Evolutionary conservation across 441 rosid genomes (phyloP).

Genomic region (Adansonia gregorii): DNA sequence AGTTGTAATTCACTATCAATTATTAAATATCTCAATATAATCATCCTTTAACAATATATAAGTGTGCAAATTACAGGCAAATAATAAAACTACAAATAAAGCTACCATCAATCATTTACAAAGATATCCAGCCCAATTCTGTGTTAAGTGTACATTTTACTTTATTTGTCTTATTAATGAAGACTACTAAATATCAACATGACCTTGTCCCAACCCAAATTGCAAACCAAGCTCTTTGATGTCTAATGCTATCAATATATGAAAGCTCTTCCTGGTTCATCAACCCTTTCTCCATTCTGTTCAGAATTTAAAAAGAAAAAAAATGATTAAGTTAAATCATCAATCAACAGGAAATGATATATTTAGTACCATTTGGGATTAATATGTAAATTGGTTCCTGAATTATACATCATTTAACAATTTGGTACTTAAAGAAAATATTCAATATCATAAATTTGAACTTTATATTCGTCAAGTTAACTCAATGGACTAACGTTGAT

Average conservation of each 20-base stretch:
- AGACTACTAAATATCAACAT: not conserved
- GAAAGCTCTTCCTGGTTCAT: not conserved
- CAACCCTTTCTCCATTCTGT: slow-evolving; percentile 12
- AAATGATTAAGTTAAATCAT: not conserved
- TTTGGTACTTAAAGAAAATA: too few species aligned
- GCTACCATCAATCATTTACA: slow-evolving; percentile 15
- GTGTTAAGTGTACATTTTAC: not conserved
- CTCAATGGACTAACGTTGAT: too few species aligned
- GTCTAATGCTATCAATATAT: slow-evolving; percentile 4
- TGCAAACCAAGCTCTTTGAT: not conserved
- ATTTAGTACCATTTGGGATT: not conserved
- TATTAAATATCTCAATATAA: not conserved
- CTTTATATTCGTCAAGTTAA: too few species aligned
- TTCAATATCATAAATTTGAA: too few species aligned
- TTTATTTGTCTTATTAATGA: not conserved
- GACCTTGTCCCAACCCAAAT: too few species aligned
- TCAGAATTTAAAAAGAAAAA: not conserved
- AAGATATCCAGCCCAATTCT: not conserved
- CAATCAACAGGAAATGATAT: not conserved
- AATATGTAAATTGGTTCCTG: too few species aligned
- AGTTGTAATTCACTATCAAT: not conserved
- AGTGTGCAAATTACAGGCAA: not conserved
- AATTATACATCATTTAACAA: too few species aligned
- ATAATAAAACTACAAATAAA: not conserved
- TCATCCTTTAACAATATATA: not conserved